phyloP scores from a whole-genome alignment of 1,139 yeast genomes.

The Debaryomycetaceae sp. region DNA sequence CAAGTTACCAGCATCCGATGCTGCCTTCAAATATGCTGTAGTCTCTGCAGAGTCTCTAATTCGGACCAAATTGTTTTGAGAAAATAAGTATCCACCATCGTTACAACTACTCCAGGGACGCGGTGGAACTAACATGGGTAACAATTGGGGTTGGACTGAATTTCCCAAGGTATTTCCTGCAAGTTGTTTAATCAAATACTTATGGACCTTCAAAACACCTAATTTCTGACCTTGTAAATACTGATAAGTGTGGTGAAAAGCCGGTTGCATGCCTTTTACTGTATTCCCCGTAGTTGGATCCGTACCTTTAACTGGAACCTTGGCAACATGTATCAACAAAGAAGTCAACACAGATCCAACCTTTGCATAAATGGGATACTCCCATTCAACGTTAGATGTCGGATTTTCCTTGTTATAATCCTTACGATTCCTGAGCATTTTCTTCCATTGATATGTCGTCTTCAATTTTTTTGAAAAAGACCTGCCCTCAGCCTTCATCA shows the following conservation, averaged over 20 bases:
- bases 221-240: constrained; percentile 72
- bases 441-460: constrained; percentile 41
- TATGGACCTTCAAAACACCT: constrained; percentile 80
- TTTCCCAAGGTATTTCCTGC: constrained; percentile 66
- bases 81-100: constrained; percentile 78
- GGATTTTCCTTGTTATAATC: constrained; percentile 11
- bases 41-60: constrained; percentile 89
- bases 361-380: constrained; percentile 62
- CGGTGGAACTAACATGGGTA: constrained; percentile 93
- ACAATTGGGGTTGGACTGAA: constrained; percentile 77
- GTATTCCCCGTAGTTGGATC: constrained; percentile 74
- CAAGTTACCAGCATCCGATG: constrained; percentile 66
- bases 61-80: constrained; percentile 63
- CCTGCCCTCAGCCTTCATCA: constrained; percentile 56
- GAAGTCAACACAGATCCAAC: constrained; percentile 81
- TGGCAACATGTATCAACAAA: constrained; percentile 75
- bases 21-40: constrained; percentile 79
- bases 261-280: constrained; percentile 77
- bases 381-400: constrained; percentile 31
- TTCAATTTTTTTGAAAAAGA: constrained; percentile 34
- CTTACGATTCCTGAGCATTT: constrained; percentile 30
- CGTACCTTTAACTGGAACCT: constrained; percentile 68
- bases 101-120: constrained; percentile 80
- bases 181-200: constrained; percentile 58
- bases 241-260: constrained; percentile 85